Base-by-base conservation (phyloP, 208 protist species). In the Crithidia thermophila region DNA sequence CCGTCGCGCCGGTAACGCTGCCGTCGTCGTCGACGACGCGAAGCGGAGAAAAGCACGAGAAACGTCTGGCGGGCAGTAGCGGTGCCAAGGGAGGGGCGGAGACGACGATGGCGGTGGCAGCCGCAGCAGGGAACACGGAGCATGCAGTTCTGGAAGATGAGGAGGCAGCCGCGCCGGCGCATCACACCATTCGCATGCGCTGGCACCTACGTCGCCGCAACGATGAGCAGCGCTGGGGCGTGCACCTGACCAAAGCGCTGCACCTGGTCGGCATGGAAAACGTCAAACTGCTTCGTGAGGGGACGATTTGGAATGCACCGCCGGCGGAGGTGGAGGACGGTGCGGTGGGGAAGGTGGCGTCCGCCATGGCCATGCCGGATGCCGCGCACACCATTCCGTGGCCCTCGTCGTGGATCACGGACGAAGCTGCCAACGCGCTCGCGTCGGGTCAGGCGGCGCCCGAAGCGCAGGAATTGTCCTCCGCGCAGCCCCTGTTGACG, bases 191-290 rank as follows among this genome's bases (percentile, higher is more conserved):
- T 36, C 31, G 67, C 21, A 67, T 90, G 64, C 64, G 71, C 14
- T 78, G 73, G 77, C 62, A 47, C 4, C 71, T 94, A 33, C 85
- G 79, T 1, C 79, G 85, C 42, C 57, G 78, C 40, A 71, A 77
- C 34, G 75, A 71, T 8, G 58, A 79, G 42, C 71, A 85, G 52
- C 80, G 78, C 20, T 94, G 88, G 88, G 85, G 88, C 31, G 75
- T 94, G 42, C 77, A 81, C 55, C 71, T 90, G 16, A 88, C 73
- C 28, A 78, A 81, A n/a, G 20, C 65, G 2, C 75, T 94, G 47
- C 34, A 46, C 4, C 72, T 94, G 21, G 68, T 79, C 5, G 79
- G 73, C 23, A 55, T 91, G n/a, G 83, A 91, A 23, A 57, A 90
- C 43, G 66, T 40, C n/a, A 43, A 37, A 25, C 59, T 78, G 27